phyloP scores from a whole-genome alignment of 164 flowering plant species.

The Stephania cephalantha region DNA sequence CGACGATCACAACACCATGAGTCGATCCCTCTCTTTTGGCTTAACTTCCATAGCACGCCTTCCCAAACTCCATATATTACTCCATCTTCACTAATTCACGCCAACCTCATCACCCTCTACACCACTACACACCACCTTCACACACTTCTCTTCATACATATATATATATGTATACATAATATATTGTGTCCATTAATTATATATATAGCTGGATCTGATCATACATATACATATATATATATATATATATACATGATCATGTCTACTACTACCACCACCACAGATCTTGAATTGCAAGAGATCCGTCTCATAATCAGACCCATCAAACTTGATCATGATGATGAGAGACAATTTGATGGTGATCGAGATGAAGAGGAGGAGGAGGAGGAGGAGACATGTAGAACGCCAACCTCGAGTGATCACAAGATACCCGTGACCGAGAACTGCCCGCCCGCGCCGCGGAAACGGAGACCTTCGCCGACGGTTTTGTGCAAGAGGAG shows the following conservation, averaged over 20 bases:
- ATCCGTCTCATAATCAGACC: background rate
- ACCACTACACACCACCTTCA: no score
- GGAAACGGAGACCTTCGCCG: slow-evolving; percentile 10
- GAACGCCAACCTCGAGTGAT: slow-evolving; percentile 30
- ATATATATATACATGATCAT: background rate
- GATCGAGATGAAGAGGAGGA: background rate
- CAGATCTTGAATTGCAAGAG: slow-evolving; percentile 11
- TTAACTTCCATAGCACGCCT: slow-evolving; percentile 14
- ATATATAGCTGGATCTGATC: no score
- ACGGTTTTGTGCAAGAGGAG: slow-evolving; percentile 25
- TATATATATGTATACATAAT: no score
- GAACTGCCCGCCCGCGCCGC: slow-evolving; percentile 39
- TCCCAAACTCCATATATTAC: background rate
- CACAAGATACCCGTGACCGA: slow-evolving; percentile 31
- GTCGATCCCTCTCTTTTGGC: background rate
- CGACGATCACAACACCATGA: no score
- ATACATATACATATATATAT: no score
- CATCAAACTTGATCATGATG: background rate
- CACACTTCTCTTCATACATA: no score
- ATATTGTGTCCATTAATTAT: no score
- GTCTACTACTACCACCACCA: background rate
- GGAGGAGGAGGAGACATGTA: slow-evolving; percentile 11
- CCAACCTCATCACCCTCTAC: no score
- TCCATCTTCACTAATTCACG: background rate
- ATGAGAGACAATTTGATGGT: background rate